phyloP scores from a whole-genome alignment of 2,329 filamentous ascomycete species.

The Dothistroma septosporum region DNA sequence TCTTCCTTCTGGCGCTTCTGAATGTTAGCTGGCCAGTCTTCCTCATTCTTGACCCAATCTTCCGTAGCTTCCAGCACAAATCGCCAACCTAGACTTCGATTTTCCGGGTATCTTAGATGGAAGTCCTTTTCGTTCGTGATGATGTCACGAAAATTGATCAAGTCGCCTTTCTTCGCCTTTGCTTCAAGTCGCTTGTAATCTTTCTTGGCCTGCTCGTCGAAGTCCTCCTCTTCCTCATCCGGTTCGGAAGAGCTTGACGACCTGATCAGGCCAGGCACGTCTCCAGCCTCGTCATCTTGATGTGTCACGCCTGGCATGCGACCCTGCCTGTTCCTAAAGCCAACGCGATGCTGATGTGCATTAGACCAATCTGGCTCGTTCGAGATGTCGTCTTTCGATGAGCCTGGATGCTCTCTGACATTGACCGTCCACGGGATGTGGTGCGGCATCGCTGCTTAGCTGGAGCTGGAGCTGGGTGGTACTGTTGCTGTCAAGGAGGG shows the following conservation, averaged over 20 bases:
- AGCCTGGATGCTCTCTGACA: constrained; percentile 1
- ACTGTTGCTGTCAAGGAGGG: neutral
- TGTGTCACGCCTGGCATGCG: constrained; percentile 2
- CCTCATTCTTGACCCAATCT: constrained; percentile 47
- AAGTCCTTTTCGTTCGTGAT: constrained; percentile 37
- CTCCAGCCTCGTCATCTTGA: neutral
- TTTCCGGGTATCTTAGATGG: constrained; percentile 43
- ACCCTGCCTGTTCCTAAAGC: constrained; percentile 1
- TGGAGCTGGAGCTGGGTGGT: no score
- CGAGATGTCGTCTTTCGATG: neutral
- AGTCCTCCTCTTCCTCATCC: constrained; percentile 10
- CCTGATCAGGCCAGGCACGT: neutral
- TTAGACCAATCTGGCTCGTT: neutral
- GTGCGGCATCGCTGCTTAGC: neutral
- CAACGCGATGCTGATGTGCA: constrained; percentile 3
- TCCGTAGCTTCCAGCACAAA: constrained; percentile 49
- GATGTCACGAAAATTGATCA: constrained; percentile 40
- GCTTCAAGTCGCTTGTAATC: constrained; percentile 28
- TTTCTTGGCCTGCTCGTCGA: constrained; percentile 29
- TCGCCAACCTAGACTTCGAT: constrained; percentile 47
- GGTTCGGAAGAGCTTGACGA: constrained; percentile 1
- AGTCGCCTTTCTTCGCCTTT: constrained; percentile 29
- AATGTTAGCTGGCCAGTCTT: constrained; percentile 49
- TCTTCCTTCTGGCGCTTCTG: constrained; percentile 37
- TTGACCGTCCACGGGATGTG: neutral